Evolutionary conservation across 176 grass and related monocot species (phyloP).

Genomic region (Luzula sylvatica): DNA sequence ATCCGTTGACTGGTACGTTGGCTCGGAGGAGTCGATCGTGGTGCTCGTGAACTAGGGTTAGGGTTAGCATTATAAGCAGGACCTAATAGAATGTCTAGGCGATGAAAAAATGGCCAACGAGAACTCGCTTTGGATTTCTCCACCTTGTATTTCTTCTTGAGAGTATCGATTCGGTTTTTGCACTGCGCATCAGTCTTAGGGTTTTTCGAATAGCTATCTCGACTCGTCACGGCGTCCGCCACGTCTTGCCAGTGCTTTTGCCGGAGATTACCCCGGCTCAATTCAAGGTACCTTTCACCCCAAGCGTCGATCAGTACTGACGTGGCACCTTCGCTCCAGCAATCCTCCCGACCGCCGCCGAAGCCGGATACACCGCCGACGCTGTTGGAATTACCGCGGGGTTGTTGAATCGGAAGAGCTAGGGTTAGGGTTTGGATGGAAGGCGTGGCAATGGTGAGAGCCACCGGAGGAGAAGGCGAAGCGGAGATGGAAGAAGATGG

Average conservation of each 20-base stretch:
- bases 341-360: constrained; percentile 72
- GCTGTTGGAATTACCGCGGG: constrained; percentile 14
- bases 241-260: constrained; percentile 99
- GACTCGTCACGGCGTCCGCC: constrained; percentile 74
- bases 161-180: constrained; percentile 97
- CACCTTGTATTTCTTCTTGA: constrained; percentile 99
- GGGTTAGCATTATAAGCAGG: constrained; percentile 37
- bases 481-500: constrained; percentile 14
- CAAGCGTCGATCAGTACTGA: constrained; percentile 87
- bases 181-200: constrained; percentile 82
- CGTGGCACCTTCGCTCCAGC: constrained; percentile 90
- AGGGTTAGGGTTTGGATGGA: constrained; percentile 32
- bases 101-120: constrained; percentile 75
- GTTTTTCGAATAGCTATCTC: constrained; percentile 71
- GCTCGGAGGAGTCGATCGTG: constrained; percentile 47
- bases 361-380: constrained; percentile 19
- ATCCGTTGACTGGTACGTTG: constrained; percentile 31
- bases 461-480: constrained; percentile 29
- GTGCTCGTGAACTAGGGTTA: constrained; percentile 19
- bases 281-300: constrained; percentile 83
- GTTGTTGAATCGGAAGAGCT: constrained; percentile 63
- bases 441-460: constrained; percentile 38
- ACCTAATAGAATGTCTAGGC: constrained; percentile 61
- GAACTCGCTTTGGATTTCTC: constrained; percentile 64
- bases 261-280: constrained; percentile 82